phyloP scores from a whole-genome alignment of 2,329 filamentous ascomycete genomes.

The Fusarium tjaetaba region DNA sequence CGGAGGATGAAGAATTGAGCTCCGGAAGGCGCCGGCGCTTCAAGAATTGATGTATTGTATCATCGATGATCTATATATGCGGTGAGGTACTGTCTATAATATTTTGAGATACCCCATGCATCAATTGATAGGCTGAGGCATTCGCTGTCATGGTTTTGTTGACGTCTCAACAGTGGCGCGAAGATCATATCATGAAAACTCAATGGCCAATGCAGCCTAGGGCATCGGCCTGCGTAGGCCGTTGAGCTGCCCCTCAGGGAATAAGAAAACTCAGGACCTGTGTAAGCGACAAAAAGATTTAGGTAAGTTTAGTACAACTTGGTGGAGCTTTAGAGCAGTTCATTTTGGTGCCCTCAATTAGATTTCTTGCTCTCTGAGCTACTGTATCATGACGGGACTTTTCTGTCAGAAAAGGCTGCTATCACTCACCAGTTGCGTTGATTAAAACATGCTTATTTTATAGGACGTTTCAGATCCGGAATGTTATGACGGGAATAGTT shows the following conservation, averaged over 20 bases:
- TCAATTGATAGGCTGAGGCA: neutral
- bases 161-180: neutral
- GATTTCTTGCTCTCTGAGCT: neutral
- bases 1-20: slow-evolving; percentile 10
- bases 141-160: neutral
- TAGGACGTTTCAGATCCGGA: neutral
- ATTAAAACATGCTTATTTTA: neutral
- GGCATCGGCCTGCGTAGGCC: neutral
- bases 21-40: slow-evolving; percentile 8
- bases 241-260: neutral
- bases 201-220: neutral
- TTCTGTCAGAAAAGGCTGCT: neutral
- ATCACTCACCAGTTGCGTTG: neutral
- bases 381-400: neutral
- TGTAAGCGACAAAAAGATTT: neutral
- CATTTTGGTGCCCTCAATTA: neutral
- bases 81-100: neutral
- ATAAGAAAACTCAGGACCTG: no score
- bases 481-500: neutral
- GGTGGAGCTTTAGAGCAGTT: neutral
- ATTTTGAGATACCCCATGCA: neutral
- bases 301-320: neutral
- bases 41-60: neutral
- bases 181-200: slow-evolving; percentile 9
- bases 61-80: neutral